These are phyloP conservation scores for Domatiomyces catenatus DNA, from an alignment of 2,329 filamentous ascomycete species.

Conservation along the genomic window DNA sequence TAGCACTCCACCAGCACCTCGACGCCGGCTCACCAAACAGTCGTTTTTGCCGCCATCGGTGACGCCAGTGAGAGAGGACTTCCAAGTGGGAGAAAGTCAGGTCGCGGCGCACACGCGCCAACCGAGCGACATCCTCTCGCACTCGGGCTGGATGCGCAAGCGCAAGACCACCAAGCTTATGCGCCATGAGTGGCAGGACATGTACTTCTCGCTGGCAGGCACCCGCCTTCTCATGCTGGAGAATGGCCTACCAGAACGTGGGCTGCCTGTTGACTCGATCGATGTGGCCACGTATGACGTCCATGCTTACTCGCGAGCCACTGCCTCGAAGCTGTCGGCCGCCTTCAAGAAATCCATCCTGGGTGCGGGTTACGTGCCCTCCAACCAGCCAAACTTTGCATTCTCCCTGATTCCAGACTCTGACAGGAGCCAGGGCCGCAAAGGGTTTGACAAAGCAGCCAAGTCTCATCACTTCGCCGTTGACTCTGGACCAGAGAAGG, in stretches of 20 bases:
- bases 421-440: constrained; percentile 27
- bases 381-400: constrained; percentile 23
- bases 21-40: constrained; percentile 9
- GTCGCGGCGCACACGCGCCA: not conserved
- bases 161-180: constrained; percentile 77
- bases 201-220: constrained; percentile 73
- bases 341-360: constrained; percentile 53
- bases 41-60: constrained; percentile 14
- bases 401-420: constrained; percentile 29
- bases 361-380: constrained; percentile 24
- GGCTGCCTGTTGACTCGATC: constrained; percentile 23
- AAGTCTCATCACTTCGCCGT: constrained; percentile 95
- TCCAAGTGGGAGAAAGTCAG: not conserved
- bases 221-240: constrained; percentile 40
- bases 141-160: constrained; percentile 86
- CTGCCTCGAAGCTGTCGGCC: constrained; percentile 65
- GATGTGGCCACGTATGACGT: constrained; percentile 28
- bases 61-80: constrained; percentile 13
- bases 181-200: constrained; percentile 84
- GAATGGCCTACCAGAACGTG: constrained; percentile 18
- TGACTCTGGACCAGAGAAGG: constrained; percentile 69
- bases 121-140: constrained; percentile 20
- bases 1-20: constrained; percentile 22
- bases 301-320: constrained; percentile 39
- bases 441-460: constrained; percentile 35